A percentile compares a stretch with the other conserved stretches of the same genome.
Conservation (phyloP, 2,329 filamentous ascomycete genomes). For the Aureobasidium sp. region DNA sequence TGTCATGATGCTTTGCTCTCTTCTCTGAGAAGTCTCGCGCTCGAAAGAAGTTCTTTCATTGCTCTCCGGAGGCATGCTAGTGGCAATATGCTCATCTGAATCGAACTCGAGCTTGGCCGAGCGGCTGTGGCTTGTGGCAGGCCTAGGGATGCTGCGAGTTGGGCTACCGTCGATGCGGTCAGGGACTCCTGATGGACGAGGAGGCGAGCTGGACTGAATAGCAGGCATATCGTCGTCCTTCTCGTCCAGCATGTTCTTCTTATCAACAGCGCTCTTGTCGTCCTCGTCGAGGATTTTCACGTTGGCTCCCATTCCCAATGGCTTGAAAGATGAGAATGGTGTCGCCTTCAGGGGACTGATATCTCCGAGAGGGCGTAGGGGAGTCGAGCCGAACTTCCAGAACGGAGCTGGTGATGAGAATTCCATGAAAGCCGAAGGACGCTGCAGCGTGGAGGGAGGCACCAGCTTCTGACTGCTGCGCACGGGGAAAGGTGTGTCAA, state of each 20-base stretch:
- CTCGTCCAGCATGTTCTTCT: conserved; percentile 18
- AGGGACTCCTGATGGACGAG: conserved; percentile 19
- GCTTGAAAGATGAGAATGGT: conserved; percentile 26
- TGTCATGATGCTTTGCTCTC: background rate
- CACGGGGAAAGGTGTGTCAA: conserved; percentile 33
- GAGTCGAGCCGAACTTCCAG: conserved; percentile 78
- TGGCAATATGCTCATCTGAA: background rate
- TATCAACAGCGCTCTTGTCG: conserved; percentile 18
- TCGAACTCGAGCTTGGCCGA: conserved; percentile 10
- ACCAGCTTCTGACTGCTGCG: conserved; percentile 55
- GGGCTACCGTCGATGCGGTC: conserved; percentile 26
- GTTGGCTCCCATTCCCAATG: conserved; percentile 19
- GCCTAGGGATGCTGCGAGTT: conserved; percentile 21
- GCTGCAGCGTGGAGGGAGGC: conserved; percentile 71
- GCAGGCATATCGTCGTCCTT: conserved; percentile 24
- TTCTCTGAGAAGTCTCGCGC: background rate
- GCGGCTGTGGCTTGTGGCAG: conserved; percentile 14
- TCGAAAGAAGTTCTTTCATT: conserved; percentile 8
- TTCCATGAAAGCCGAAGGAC: conserved; percentile 78
- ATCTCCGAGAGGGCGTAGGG: conserved; percentile 37
- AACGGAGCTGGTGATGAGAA: conserved; percentile 80
- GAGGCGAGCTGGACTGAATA: conserved; percentile 29
- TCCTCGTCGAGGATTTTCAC: conserved; percentile 21
- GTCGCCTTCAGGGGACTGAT: conserved; percentile 32
- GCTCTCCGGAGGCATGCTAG: background rate